phyloP scores from a whole-genome alignment of 164 flowering plant genomes.

The Kingdonia uniflora region DNA sequence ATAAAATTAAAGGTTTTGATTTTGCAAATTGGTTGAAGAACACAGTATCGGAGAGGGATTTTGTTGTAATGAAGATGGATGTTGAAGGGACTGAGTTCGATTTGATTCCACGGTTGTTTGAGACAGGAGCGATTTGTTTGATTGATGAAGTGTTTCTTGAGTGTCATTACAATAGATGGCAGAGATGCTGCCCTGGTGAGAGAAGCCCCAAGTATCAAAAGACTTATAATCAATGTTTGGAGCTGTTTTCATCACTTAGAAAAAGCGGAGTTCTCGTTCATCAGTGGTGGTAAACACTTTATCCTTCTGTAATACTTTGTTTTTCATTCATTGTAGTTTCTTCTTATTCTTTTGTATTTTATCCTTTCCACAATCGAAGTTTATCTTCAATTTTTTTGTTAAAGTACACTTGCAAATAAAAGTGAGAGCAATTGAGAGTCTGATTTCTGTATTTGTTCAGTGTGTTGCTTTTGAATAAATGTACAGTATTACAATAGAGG shows the following conservation, averaged over 20 bases:
- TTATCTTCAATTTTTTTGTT: background rate
- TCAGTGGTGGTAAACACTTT: constrained; percentile 75
- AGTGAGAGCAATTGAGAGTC: background rate
- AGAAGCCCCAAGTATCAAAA: constrained; percentile 72
- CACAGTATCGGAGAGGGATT: constrained; percentile 65
- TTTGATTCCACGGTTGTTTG: constrained; percentile 75
- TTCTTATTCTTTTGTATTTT: background rate
- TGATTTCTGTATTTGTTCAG: background rate
- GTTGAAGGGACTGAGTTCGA: constrained; percentile 97
- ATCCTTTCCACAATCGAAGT: too few species aligned
- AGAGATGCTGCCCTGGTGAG: constrained; percentile 85
- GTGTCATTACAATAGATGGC: constrained; percentile 98
- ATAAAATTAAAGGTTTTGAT: constrained; percentile 79
- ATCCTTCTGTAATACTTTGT: constrained; percentile 7
- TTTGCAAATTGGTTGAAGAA: constrained; percentile 91
- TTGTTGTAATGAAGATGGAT: constrained; percentile 99
- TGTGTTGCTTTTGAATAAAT: background rate
- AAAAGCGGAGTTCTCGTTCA: constrained; percentile 86
- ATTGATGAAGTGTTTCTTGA: constrained; percentile 93
- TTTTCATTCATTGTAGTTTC: background rate
- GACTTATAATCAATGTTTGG: constrained; percentile 81
- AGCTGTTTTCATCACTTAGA: constrained; percentile 70
- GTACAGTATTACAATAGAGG: background rate
- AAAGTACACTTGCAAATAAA: background rate
- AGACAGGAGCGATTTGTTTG: constrained; percentile 91